phyloP scores from a whole-genome alignment of 192 early-diverging fungal species.

The Linnemannia elongata region DNA sequence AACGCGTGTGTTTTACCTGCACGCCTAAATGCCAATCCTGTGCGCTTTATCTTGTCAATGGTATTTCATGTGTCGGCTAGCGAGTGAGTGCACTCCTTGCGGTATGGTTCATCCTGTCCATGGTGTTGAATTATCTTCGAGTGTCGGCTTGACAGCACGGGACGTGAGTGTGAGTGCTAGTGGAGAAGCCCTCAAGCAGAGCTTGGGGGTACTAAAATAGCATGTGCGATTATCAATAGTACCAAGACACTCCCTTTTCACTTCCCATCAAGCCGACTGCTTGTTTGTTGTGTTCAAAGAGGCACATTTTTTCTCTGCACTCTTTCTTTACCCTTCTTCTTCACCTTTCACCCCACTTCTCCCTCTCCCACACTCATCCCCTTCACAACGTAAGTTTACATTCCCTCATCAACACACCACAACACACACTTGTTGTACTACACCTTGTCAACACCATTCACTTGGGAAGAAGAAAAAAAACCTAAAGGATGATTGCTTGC shows the following conservation, averaged over 20 bases:
- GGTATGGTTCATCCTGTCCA: background rate
- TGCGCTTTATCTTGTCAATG: background rate
- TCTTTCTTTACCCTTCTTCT: background rate
- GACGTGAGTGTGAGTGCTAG: background rate
- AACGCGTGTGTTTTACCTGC: background rate
- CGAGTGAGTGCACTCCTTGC: background rate
- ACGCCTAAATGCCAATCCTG: background rate
- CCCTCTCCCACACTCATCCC: background rate
- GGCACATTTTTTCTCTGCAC: background rate
- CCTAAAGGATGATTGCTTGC: constrained; percentile 32
- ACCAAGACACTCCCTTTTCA: background rate
- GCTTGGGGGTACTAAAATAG: background rate
- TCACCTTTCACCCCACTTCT: background rate
- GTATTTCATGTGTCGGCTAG: background rate
- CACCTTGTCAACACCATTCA: background rate
- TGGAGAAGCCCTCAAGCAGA: background rate
- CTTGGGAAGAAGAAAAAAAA: constrained; percentile 5
- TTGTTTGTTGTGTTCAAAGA: constrained; percentile 2
- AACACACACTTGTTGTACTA: background rate
- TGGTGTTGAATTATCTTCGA: background rate
- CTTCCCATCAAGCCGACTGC: background rate
- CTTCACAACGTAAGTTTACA: constrained; percentile 6
- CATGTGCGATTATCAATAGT: background rate
- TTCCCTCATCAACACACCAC: background rate
- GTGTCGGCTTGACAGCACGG: background rate